phyloP scores from a whole-genome alignment of 257 asterid genomes.

The Ilex aquifolium region DNA sequence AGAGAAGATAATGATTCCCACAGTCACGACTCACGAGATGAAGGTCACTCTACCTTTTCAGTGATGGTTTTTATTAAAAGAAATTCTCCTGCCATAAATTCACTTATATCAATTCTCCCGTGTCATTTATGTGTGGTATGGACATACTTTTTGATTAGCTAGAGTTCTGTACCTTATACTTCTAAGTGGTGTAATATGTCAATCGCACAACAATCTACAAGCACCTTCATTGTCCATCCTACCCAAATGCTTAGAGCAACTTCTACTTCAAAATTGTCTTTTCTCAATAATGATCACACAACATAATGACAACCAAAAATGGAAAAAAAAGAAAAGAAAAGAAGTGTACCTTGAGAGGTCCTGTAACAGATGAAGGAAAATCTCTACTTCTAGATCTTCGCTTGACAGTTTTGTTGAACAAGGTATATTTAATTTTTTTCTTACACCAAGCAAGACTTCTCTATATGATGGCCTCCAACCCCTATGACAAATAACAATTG shows the following conservation, averaged over 20 bases:
- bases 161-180: background rate
- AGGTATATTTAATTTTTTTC: conserved; percentile 58
- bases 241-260: background rate
- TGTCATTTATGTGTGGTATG: background rate
- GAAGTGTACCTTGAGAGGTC: conserved; percentile 65
- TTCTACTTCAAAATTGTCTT: background rate
- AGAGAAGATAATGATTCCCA: too few relatives aligned
- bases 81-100: too few relatives aligned
- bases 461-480: conserved; percentile 95
- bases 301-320: background rate
- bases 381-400: conserved; percentile 86
- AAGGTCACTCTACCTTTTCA: too few relatives aligned
- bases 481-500: conserved; percentile 28
- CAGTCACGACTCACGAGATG: too few relatives aligned
- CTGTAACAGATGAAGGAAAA: conserved; percentile 82
- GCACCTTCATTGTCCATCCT: background rate
- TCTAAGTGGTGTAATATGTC: background rate
- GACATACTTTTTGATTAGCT: background rate
- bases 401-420: conserved; percentile 80
- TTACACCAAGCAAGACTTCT: conserved; percentile 70
- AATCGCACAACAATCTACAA: background rate
- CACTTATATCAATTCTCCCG: background rate
- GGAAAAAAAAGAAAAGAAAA: background rate
- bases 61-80: too few relatives aligned
- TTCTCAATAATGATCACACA: background rate